A percentile compares a stretch with the other conserved stretches of the same genome.
phyloP scores from a whole-genome alignment of 768 basidiomycete genomes.

The Mycena rebaudengoi region DNA sequence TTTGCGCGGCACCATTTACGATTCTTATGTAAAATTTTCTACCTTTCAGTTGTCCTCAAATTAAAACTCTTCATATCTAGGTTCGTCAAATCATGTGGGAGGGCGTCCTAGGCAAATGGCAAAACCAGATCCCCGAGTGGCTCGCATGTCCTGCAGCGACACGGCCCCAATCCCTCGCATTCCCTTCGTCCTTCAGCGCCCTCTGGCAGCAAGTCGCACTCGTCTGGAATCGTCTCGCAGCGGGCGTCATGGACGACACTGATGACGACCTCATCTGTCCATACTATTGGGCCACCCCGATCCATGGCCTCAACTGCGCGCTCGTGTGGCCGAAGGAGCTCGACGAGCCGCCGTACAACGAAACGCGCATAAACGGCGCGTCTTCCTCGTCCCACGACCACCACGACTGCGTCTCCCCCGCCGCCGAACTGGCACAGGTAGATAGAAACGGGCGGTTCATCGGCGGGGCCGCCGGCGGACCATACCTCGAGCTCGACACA shows the following conservation, averaged over 20 bases:
- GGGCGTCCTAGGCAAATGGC: slow-evolving; percentile 78
- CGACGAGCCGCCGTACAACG: slow-evolving; percentile 55
- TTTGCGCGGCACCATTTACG: slow-evolving; percentile 85
- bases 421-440: slow-evolving; percentile 15
- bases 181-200: slow-evolving; percentile 15
- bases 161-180: slow-evolving; percentile 1
- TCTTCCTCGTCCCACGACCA: slow-evolving; percentile 7
- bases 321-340: slow-evolving; percentile 82
- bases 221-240: slow-evolving; percentile 28
- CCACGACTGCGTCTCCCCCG: not conserved
- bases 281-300: slow-evolving; percentile 76
- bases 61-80: too few species aligned
- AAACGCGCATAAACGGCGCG: slow-evolving; percentile 27
- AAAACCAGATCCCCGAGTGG: slow-evolving; percentile 68
- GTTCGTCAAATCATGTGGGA: slow-evolving; percentile 90
- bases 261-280: slow-evolving; percentile 78
- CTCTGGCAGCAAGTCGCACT: slow-evolving; percentile 43
- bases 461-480: slow-evolving; percentile 7
- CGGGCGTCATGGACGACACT: slow-evolving; percentile 29
- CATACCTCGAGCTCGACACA: slow-evolving; percentile 80
- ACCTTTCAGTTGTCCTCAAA: too few species aligned
- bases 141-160: slow-evolving; percentile 63
- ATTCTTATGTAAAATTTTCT: too few species aligned
- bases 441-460: slow-evolving; percentile 23
- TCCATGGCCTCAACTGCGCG: slow-evolving; percentile 84